Percentiles rank a stretch among this genome's conserved stretches.
Conservation (phyloP, 352 stramenopile genomes). For the Plasmopara muralis region DNA sequence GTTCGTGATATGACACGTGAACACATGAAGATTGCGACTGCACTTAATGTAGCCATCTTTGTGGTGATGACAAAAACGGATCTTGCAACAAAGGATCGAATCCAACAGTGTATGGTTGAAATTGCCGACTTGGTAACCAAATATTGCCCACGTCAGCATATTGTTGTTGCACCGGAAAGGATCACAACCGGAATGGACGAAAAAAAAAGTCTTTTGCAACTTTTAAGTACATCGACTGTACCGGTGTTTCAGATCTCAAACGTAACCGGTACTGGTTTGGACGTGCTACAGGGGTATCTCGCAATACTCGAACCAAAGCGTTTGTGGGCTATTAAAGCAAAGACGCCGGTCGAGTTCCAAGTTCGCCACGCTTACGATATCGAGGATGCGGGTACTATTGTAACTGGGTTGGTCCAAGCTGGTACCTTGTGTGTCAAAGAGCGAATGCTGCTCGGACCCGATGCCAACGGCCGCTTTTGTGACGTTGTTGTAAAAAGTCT, state of each 20-base stretch:
- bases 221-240: slow-evolving; percentile 19
- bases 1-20: slow-evolving; percentile 75
- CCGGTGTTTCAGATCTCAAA: slow-evolving; percentile 62
- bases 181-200: slow-evolving; percentile 7
- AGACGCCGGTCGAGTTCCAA: slow-evolving; percentile 61
- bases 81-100: slow-evolving; percentile 29
- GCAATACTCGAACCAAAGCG: slow-evolving; percentile 49
- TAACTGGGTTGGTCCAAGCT: slow-evolving; percentile 65
- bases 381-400: slow-evolving; percentile 58
- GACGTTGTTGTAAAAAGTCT: slow-evolving; percentile 68
- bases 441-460: slow-evolving; percentile 59
- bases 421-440: slow-evolving; percentile 60
- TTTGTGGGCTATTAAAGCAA: slow-evolving; percentile 48
- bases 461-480: slow-evolving; percentile 49
- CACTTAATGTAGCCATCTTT: slow-evolving; percentile 64
- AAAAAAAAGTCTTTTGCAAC: slow-evolving; percentile 1
- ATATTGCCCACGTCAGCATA: slow-evolving; percentile 23
- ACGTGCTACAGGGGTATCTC: slow-evolving; percentile 53
- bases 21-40: slow-evolving; percentile 69
- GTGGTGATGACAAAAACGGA: slow-evolving; percentile 83
- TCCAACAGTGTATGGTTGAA: slow-evolving; percentile 43
- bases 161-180: slow-evolving; percentile 14
- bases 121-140: slow-evolving; percentile 34
- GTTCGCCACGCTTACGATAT: slow-evolving; percentile 75
- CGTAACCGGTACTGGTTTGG: slow-evolving; percentile 45